Base-by-base conservation (phyloP, 1,284 basidiomycete genomes). In the Naganishia albida region DNA sequence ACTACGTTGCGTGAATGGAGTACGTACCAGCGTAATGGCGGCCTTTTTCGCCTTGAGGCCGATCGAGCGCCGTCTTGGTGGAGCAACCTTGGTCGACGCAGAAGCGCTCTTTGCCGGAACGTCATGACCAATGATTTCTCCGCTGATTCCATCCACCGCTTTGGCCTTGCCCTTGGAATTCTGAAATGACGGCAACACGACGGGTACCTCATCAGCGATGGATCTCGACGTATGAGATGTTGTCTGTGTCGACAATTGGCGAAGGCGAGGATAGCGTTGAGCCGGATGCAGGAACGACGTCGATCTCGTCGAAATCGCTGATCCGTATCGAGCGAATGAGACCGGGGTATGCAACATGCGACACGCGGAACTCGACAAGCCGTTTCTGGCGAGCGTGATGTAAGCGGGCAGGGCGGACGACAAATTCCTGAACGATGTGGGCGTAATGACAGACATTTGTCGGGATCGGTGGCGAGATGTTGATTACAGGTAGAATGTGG, bases 21-120 rank as follows among this genome's bases (percentile, higher is more conserved):
- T 28, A 85, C 89, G 74, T 72, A 93, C 92, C 70, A 96, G 86
- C 1, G 85, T 83, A 62, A 95, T 82, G 1, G 91, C 91, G 13
- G 89, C 90, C 80, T 92, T 94, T 70, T 86, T 85, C 0, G 90
- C 83, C 67, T 86, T 84, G 68, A 93, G 68, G 8, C 65, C 68
- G 3, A 70, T 62, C 62, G 70, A 67, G 50, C 73, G 69, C 63
- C 70, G 66, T 65, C 68, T 66, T 38, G 68, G 53, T 1, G 34
- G 48, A 23, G 62, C 53, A 16, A 20, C 28, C 28, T 49, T 64
- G 18, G 51, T 53, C 25, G 52, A 49, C 1, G 62, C 28, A 13
- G 52, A 48, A 2, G 46, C 39, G 18, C 52, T 55, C n/a, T 52
- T 48, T n/a, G 51, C 10, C 18, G 38, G n/a, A 25, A 40, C 39